Evolutionary conservation across 305 asterid genomes (phyloP).

Genomic region (Solanum aculeatissimum): DNA sequence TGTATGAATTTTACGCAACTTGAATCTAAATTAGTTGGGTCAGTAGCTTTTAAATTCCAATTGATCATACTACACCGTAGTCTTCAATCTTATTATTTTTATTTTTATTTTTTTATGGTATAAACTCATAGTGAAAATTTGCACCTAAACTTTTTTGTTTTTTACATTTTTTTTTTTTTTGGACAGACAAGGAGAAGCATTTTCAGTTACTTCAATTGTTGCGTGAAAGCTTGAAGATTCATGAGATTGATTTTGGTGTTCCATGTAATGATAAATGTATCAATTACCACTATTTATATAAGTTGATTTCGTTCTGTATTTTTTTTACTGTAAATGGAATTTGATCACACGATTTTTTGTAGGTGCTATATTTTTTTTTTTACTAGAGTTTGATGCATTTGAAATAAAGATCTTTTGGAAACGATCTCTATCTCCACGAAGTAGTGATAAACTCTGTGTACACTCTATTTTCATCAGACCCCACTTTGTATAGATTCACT

Average conservation of each 20-base stretch:
- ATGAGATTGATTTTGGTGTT: not conserved
- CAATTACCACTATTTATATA: not conserved
- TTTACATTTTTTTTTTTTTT: not conserved
- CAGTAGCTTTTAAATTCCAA: not conserved
- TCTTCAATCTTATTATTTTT: too few species aligned
- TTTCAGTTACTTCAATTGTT: constrained; percentile 76
- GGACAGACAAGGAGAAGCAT: constrained; percentile 68
- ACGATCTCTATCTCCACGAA: too few species aligned
- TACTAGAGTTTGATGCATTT: too few species aligned
- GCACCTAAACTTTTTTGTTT: not conserved
- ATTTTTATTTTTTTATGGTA: too few species aligned
- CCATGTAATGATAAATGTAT: not conserved
- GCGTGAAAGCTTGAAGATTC: constrained; percentile 40
- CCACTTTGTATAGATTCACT: too few species aligned
- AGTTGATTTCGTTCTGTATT: not conserved
- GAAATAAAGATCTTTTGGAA: too few species aligned
- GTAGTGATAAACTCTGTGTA: too few species aligned
- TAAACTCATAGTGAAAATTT: not conserved
- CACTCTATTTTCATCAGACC: too few species aligned
- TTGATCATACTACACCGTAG: not conserved
- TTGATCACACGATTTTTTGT: too few species aligned
- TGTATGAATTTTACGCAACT: not conserved
- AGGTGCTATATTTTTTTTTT: not conserved
- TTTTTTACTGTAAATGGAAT: too few species aligned
- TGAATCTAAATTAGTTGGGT: not conserved